Conservation (phyloP, 805 yeast species). For the Candida berthetii region DNA sequence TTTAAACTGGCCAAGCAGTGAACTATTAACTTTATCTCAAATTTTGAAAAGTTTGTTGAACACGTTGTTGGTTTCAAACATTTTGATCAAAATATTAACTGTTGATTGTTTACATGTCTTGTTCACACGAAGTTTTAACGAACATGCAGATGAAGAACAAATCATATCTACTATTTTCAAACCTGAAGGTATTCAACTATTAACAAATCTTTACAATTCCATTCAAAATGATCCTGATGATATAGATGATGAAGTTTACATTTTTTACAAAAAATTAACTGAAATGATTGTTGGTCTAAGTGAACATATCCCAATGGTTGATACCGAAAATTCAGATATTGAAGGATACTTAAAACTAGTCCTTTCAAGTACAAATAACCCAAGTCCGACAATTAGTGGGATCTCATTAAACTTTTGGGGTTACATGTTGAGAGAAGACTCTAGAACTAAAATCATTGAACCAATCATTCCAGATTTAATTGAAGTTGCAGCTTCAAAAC, state of each 20-base stretch:
- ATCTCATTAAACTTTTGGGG: slow-evolving; percentile 94
- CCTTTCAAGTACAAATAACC: slow-evolving; percentile 73
- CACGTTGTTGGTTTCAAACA: slow-evolving; percentile 52
- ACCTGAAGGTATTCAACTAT: slow-evolving; percentile 64
- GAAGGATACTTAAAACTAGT: slow-evolving; percentile 68
- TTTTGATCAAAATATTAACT: slow-evolving; percentile 72
- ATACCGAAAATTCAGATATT: slow-evolving; percentile 48
- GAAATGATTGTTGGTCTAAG: slow-evolving; percentile 89
- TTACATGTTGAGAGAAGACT: slow-evolving; percentile 74
- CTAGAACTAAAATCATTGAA: slow-evolving; percentile 45
- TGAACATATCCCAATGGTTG: slow-evolving; percentile 58
- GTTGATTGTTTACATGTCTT: slow-evolving; percentile 88
- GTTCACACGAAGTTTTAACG: slow-evolving; percentile 70
- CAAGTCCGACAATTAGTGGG: slow-evolving; percentile 85
- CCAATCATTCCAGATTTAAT: slow-evolving; percentile 60
- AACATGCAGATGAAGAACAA: slow-evolving; percentile 63
- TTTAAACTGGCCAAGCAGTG: slow-evolving; percentile 85
- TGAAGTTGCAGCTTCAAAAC: slow-evolving; percentile 70
- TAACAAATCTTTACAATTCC: slow-evolving; percentile 55
- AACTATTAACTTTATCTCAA: slow-evolving; percentile 60
- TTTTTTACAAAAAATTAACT: slow-evolving; percentile 81
- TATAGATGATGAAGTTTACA: slow-evolving; percentile 73
- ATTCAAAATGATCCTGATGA: slow-evolving; percentile 56
- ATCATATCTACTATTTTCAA: slow-evolving; percentile 77
- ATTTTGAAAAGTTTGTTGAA: slow-evolving; percentile 57